Evolutionary conservation across 2,329 filamentous ascomycete species (phyloP), one percentile per base, ranked within the genome.

Genomic region (Penicillium digitatum): DNA sequence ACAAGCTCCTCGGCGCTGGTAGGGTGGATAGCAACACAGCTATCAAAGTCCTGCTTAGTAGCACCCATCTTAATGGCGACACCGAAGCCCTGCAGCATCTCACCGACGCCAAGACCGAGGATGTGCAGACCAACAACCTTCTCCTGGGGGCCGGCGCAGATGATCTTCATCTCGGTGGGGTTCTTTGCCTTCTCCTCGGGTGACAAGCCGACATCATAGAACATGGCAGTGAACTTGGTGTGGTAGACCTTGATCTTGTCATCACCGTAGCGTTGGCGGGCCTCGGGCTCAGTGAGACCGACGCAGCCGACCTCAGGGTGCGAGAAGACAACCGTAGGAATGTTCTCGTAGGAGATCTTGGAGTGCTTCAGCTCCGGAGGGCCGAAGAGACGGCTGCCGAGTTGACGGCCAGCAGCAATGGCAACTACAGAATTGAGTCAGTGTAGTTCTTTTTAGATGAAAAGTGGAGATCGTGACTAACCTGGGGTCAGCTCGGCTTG

Each of bases 11-110:
- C 87, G 1, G 87, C 84, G 63, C 85, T 88, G 12, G 87, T 90
- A 20, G 87, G 87, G 74, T 90, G 87, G 64, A 90, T 90, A 55
- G 87, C 87, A 50, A 90, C 85, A 65, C 85, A 87, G 68, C 78
- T 86, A 68, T 90, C 87, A 72, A 90, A 88, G 71, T 89, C 86
- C 62, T 81, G 81, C 82, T 90, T 90, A 52, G 84, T 89, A 32
- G 87, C 87, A 42, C 87, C 87, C 87, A 90, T 90, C 81, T 88
- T 89, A 63, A 90, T 74, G 16, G 87, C 87, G 22, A 90, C 86
- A 47, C 86, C 87, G 69, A 91, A 89, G 61, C 88, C 83, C 74
- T 91, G 83, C 66, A 90, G 78, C 84, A 90, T 87, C 80, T 91
- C 82, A 62, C 78, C 69, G 55, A 78, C 71, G 12, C 72, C 69